A percentile compares a stretch with the other conserved stretches of the same genome.
Conservation (phyloP, 108 stramenopile species). For the Nitzschia sp. region DNA sequence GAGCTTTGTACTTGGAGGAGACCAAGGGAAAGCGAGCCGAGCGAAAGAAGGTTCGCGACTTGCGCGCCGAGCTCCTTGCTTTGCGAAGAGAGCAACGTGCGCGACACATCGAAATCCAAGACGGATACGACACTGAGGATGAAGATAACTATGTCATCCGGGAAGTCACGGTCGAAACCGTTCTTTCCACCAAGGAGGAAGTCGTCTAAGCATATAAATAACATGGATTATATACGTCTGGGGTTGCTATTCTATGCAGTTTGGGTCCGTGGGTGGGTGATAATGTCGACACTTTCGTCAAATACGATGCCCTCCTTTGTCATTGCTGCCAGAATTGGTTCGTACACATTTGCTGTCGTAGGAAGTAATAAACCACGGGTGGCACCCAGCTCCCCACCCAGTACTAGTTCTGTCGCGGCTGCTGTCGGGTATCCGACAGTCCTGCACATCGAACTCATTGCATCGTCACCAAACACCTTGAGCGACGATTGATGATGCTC, state of each 20-base stretch:
- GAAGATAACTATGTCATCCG: constrained; percentile 63
- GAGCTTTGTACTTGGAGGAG: constrained; percentile 71
- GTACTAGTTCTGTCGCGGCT: constrained; percentile 54
- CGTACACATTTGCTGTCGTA: constrained; percentile 28
- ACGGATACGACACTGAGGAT: constrained; percentile 86
- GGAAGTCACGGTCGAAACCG: constrained; percentile 73
- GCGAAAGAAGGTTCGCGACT: constrained; percentile 65
- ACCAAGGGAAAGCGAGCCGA: constrained; percentile 83
- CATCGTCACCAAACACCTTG: constrained; percentile 57
- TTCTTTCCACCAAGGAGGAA: constrained; percentile 83
- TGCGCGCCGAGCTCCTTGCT: constrained; percentile 57
- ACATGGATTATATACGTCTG: neutral
- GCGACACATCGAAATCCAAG: constrained; percentile 62
- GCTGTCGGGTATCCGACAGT: constrained; percentile 77
- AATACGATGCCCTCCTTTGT: constrained; percentile 42
- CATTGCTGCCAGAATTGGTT: constrained; percentile 24
- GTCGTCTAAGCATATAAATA: constrained; percentile 34
- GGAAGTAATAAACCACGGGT: constrained; percentile 33
- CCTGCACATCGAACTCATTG: constrained; percentile 71
- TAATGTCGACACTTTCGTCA: constrained; percentile 23
- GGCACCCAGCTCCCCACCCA: constrained; percentile 38
- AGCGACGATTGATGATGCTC: constrained; percentile 57
- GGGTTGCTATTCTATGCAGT: neutral
- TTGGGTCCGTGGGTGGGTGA: neutral
- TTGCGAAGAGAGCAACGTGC: constrained; percentile 59